phyloP scores from a whole-genome alignment of 306 rosid genomes.

The Vachellia pachyceras region DNA sequence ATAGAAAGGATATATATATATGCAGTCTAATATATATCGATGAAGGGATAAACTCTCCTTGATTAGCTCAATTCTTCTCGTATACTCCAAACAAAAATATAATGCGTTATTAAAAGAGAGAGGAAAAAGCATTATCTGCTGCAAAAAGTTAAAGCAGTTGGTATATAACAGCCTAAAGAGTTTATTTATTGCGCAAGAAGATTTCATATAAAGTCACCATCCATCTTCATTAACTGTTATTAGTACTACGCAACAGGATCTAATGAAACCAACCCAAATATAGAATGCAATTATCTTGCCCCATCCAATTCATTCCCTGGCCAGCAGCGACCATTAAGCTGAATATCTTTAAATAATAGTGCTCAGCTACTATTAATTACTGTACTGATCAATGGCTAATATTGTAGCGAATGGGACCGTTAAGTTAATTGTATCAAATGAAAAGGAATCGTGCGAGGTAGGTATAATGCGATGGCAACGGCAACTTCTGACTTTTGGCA shows the following conservation, averaged over 20 bases:
- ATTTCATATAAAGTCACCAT: not conserved
- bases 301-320: too few species aligned
- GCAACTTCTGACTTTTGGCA: not conserved
- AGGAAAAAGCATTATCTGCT: not conserved
- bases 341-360: too few species aligned
- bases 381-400: not conserved
- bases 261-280: not conserved
- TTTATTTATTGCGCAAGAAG: not conserved
- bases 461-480: not conserved
- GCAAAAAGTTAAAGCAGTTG: not conserved
- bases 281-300: not conserved
- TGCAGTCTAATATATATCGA: not conserved
- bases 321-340: too few species aligned
- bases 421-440: not conserved
- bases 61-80: not conserved
- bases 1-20: not conserved
- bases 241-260: not conserved
- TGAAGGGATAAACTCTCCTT: not conserved
- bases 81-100: not conserved
- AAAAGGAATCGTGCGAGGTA: not conserved
- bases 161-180: not conserved
- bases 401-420: conserved; percentile 24
- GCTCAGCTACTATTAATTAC: not conserved
- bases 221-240: not conserved
- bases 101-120: too few species aligned